Conservation (phyloP, 1,284 basidiomycete species). For the Cryptococcus deneoformans region DNA sequence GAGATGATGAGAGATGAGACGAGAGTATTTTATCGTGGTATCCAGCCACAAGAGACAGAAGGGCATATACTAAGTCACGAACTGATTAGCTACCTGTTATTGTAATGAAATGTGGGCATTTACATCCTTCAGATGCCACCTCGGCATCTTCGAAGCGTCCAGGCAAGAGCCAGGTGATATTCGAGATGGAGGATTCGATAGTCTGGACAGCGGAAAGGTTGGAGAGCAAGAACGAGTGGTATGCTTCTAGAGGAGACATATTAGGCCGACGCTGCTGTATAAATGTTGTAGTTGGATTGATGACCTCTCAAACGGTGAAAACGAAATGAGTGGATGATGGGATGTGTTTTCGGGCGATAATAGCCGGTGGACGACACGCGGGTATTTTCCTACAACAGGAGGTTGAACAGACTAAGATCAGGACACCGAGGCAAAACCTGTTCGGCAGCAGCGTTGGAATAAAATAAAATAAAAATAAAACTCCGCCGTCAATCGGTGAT, state of each 20-base stretch:
- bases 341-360: too few species aligned
- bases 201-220: slow-evolving; percentile 82
- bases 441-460: too few species aligned
- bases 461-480: too few species aligned
- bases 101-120: slow-evolving; percentile 51
- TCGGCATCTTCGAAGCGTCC: slow-evolving; percentile 97
- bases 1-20: slow-evolving; percentile 59
- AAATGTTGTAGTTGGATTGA: too few species aligned
- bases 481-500: too few species aligned
- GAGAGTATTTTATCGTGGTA: slow-evolving; percentile 82
- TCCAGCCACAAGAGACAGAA: slow-evolving; percentile 40
- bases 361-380: too few species aligned
- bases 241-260: slow-evolving; percentile 51
- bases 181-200: slow-evolving; percentile 81
- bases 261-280: too few species aligned
- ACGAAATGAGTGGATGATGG: too few species aligned
- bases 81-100: neutral
- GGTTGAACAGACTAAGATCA: too few species aligned
- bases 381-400: too few species aligned
- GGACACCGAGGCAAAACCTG: too few species aligned
- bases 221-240: slow-evolving; percentile 75
- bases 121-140: slow-evolving; percentile 83
- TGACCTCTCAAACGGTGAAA: too few species aligned
- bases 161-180: slow-evolving; percentile 90
- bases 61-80: slow-evolving; percentile 32